Base-by-base conservation (phyloP, 768 basidiomycete species). In the Rickenella mellea region DNA sequence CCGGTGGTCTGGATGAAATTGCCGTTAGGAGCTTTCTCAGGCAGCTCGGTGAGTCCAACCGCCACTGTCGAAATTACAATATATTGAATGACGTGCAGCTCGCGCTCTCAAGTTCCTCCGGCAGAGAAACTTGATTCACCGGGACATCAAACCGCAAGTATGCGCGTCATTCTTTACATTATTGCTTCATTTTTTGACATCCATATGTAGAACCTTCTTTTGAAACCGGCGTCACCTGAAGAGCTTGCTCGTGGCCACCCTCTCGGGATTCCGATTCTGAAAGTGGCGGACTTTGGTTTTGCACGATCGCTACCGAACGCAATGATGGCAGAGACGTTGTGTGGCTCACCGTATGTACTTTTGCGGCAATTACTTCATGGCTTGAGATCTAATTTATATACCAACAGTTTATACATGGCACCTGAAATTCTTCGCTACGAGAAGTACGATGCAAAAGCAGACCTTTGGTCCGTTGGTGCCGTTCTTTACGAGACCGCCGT, bases 231-330 rank as follows among this genome's bases (percentile, higher is more conserved):
- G 0, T 71, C 83, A 0, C 70, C 75, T 3, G 78, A 80, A 41
- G 91, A 96, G 53, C 64, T 90, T n/a, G 75, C 74, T 0, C 74
- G 82, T 31, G 91, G 93, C 1, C 91, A 97, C 61, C 91, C 92
- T 0, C 60, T 85, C 2, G 92, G 94, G 5, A 84, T 97, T 2
- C 96, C 96, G 1, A 78, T 98, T 19, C 78, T 99, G 52, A 97
- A 98, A 62, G 81, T 98, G 1, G 96, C 96, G 12, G 96, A 98
- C 62, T 99, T 99, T 58, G 96, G 96, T 0, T 99, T 99, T 54
- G 96, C 96, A 0, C 77, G 96, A 14, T 87, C 83, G 17, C 67
- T 99, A 2, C 92, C 93, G 0, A 86, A 83, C 26, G 79, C 88
- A 6, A 85, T 90, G 75, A 78, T 98, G 78, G 96, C 94, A 14